Conservation (phyloP, 2,329 filamentous ascomycete genomes). For the Samsoniella hepiali region DNA sequence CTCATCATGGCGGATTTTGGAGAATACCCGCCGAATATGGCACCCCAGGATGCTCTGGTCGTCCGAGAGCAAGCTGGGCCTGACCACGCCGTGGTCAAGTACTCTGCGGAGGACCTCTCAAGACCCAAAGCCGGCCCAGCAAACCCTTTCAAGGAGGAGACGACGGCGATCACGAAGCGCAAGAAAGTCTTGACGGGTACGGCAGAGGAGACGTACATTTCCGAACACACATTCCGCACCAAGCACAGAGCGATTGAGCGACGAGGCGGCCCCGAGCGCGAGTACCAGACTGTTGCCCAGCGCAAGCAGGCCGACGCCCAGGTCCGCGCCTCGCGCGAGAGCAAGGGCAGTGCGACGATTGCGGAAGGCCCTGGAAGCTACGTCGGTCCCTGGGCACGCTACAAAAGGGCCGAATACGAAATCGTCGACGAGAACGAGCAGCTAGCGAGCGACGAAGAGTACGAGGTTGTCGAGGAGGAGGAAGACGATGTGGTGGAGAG, state of each 20-base stretch:
- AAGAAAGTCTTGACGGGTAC: slow-evolving; percentile 83
- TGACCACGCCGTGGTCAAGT: slow-evolving; percentile 59
- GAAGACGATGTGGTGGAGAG: slow-evolving; percentile 68
- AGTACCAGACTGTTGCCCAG: slow-evolving; percentile 51
- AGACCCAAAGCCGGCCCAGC: slow-evolving; percentile 64
- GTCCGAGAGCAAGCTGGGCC: slow-evolving; percentile 52
- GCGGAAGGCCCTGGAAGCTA: slow-evolving; percentile 87
- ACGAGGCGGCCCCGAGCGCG: slow-evolving; percentile 54
- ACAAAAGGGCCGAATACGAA: slow-evolving; percentile 69
- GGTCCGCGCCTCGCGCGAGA: slow-evolving; percentile 72
- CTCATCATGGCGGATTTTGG: slow-evolving; percentile 56
- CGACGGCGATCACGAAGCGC: slow-evolving; percentile 61
- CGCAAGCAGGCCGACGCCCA: slow-evolving; percentile 69
- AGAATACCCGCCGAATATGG: slow-evolving; percentile 65
- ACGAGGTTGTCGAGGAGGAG: slow-evolving; percentile 73
- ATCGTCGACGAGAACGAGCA: slow-evolving; percentile 71
- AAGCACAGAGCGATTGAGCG: slow-evolving; percentile 83
- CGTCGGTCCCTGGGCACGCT: slow-evolving; percentile 85
- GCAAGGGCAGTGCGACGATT: slow-evolving; percentile 77
- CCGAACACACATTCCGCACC: slow-evolving; percentile 83
- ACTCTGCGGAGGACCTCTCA: slow-evolving; percentile 70
- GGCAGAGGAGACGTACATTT: slow-evolving; percentile 84
- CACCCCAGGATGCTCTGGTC: slow-evolving; percentile 60
- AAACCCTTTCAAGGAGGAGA: slow-evolving; percentile 65
- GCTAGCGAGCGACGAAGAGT: slow-evolving; percentile 75